A percentile compares a stretch with the other conserved stretches of the same genome.
Evolutionary conservation across 352 stramenopile genomes (phyloP).

Genomic region (Peronospora belbahrii): DNA sequence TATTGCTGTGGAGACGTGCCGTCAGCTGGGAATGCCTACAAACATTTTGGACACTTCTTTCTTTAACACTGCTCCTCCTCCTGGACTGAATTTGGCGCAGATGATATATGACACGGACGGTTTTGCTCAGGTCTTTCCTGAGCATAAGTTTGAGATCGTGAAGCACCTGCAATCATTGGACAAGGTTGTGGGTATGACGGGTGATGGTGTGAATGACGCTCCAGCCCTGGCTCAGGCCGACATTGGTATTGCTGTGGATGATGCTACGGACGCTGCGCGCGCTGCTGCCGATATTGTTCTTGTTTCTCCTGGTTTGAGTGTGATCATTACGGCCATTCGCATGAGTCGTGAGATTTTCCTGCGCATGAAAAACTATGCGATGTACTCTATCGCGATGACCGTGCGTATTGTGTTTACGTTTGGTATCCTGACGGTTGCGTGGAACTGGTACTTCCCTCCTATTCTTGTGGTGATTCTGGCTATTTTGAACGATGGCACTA

Average conservation of each 20-base stretch:
- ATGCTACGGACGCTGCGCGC: constrained; percentile 82
- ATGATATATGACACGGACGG: constrained; percentile 90
- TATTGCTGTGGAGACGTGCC: constrained; percentile 90
- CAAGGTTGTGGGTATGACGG: constrained; percentile 79
- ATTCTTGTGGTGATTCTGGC: constrained; percentile 87
- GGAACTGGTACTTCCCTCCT: constrained; percentile 85
- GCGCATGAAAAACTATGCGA: constrained; percentile 89
- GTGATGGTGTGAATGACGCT: constrained; percentile 90
- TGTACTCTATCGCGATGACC: constrained; percentile 88
- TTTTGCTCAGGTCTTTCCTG: constrained; percentile 90
- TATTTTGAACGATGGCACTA: constrained; percentile 87
- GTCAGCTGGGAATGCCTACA: constrained; percentile 83
- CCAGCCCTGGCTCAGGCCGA: constrained; percentile 84
- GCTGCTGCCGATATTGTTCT: constrained; percentile 87
- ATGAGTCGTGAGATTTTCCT: constrained; percentile 87
- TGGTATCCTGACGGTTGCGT: constrained; percentile 80
- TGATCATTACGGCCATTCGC: constrained; percentile 87
- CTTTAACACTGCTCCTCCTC: constrained; percentile 63
- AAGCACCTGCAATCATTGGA: constrained; percentile 82
- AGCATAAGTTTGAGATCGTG: constrained; percentile 90
- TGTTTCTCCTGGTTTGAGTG: constrained; percentile 75
- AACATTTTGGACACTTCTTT: constrained; percentile 80
- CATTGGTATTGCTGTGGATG: constrained; percentile 89
- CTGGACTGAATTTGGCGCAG: constrained; percentile 54
- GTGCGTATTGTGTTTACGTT: constrained; percentile 86